Evolutionary conservation across 805 yeast genomes (phyloP), one percentile per base, ranked within the genome.

Genomic region (Wickerhamomyces strasburgensis): DNA sequence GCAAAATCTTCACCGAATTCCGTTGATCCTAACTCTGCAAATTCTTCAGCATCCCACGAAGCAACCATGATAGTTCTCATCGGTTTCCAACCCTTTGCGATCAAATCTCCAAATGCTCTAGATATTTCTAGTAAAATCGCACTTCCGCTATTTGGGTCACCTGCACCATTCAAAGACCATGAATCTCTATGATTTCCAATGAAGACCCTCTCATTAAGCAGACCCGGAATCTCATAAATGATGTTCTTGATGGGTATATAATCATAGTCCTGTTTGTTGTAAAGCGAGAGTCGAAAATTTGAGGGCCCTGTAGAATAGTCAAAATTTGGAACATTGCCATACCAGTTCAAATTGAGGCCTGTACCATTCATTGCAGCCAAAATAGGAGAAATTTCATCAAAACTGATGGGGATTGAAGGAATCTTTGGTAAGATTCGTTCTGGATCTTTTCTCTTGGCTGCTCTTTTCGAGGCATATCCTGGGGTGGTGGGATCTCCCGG

Each of bases 401-500:
- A 60, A 40, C 75, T 70, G 18, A 74, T 50, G 1, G 82, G 78
- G 4, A 76, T 46, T 0, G 76, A 72, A 0, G 82, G 82, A 7
- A 78, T 72, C 21, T 58, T 57, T 0, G 81, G 80, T 5, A 73
- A 58, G 19, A 60, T 62, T 6, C 59, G 62, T 14, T 55, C 49
- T 0, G 78, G 73, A 14, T 67, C 55, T 4, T 56, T 40, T 32
- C 75, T 51, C 39, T 61, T 68, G 26, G 63, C 28, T 3, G 42
- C 58, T 29, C 64, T 53, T 6, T 52, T 52, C 21, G 70, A 72
- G 2, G 85, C 71, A 61, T 74, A 75, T 3, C 85, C 86, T 6
- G 86, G 85, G 2, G 88, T 80, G 0, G 88, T 78, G 25, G 89
- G 89, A 52, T 82, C 90, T 10, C 89, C 89, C 0, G 88, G 86